Evolutionary conservation across 148 eudicot species (phyloP), one percentile per base, ranked within the genome.

Genomic region (Arbutus unedo): DNA sequence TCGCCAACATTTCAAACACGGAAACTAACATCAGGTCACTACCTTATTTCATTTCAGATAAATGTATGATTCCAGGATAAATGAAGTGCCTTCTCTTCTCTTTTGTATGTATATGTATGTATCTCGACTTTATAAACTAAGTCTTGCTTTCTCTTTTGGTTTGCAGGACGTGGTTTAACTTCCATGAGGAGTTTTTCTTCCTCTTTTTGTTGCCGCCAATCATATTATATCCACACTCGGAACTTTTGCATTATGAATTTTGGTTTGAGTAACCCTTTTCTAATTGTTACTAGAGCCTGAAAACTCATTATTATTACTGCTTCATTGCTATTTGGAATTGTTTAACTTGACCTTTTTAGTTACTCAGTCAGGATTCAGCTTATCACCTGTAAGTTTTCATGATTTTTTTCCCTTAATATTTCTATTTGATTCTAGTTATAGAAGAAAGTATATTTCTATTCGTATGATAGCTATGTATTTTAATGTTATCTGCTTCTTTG

Each of bases 111-210:
- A 31, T 50, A 49, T 18, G 71, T 72, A 41, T 62, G 25, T 50
- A 31, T 50, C 43, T 18, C 57, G 43, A 50, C 50, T 66, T 2
- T 31, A 9, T 38, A 18, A 72, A 44, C 64, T 1, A 7, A 43
- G 47, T 38, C 64, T 14, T 44, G 16, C 19, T 67, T 67, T 83
- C 15, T 54, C 51, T 51, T 82, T 38, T 55, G 78, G 78, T 21
- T 78, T 82, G 83, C 90, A 96, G 99, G 98, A 79, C 91, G 16
- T 96, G 99, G 99, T 94, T 96, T 85, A 96, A 96, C 91, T 96
- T 96, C 86, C 99, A 96, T 64, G 99, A 96, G 82, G 99, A 96
- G 90, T 96, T 96, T 82, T 96, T 96, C 93, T 96, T 96, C 91
- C 94, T 96, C 72, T 96, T 96, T 85, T 82, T 96, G 91, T 81